Base-by-base conservation (phyloP, 352 stramenopile genomes). In the Phytophthora lateralis region DNA sequence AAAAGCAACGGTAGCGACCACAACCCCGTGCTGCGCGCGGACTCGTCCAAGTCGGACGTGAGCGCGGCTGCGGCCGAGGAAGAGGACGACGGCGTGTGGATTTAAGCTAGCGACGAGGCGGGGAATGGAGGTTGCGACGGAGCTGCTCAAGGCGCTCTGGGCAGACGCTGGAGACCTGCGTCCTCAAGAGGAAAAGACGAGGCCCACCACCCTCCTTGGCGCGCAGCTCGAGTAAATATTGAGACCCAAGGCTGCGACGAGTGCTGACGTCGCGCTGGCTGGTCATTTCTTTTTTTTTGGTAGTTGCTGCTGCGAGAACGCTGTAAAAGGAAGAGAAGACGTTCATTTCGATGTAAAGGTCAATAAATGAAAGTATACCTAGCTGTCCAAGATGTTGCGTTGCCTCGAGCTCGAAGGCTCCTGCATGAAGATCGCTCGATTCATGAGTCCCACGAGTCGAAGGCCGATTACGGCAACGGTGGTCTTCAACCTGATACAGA, bases 1-100 rank as follows among this genome's bases (percentile, higher is more conserved):
- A 85, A 81, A 61, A 71, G 46, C 51, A 76, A 55, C 39, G 58
- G 34, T 49, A 70, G 57, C 42, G 68, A 76, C 35, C 59, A 64
- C n/a, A 85, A 75, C 49, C 71, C 73, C 14, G 53, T 66, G 45
- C 63, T 65, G 26, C 69, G 73, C 45, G 75, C 69, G 15, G 73
- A 78, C 26, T 79, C 78, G 11, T 71, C 58, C 32, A 85, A 78
- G 55, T 56, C 69, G 17, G 64, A 81, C 4, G 17, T 69, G 1
- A 49, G 55, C 10, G 55, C 57, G 8, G 67, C 71, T 14, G 62
- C 53, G 0, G 55, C 47, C 5, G 54, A 64, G 11, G 74, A 68
- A 9, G 75, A 77, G 17, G 81, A 91, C 48, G 82, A 91, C 45
- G 82, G 82, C 45, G 82, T 91, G 10, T 91, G 82, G 82, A 91